Percentiles rank a stretch among this genome's conserved stretches.
Conservation (phyloP, 257 asterid species). For the Capsicum chinense region DNA sequence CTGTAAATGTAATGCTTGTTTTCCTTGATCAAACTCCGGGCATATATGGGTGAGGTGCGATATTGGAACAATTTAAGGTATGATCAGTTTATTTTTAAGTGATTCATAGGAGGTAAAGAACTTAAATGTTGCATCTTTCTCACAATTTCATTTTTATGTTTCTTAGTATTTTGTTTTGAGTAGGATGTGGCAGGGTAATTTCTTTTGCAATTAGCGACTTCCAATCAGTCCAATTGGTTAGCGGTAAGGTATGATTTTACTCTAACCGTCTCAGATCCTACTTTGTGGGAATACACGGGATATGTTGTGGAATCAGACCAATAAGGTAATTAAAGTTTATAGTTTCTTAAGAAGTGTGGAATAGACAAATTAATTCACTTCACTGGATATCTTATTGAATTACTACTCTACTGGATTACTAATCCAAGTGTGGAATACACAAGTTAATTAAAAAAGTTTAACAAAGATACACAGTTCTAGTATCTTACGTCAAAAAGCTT, state of each 20-base stretch:
- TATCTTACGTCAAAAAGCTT: background rate
- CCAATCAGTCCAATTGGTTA: background rate
- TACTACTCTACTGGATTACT: background rate
- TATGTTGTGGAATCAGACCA: background rate
- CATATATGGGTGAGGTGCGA: background rate
- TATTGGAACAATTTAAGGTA: background rate
- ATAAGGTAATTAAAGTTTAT: background rate
- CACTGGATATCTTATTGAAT: background rate
- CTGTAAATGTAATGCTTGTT: background rate
- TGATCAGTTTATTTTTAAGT: background rate
- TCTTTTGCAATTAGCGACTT: background rate
- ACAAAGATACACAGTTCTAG: background rate
- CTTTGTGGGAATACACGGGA: no score
- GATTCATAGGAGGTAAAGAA: no score
- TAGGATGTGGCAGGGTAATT: background rate
- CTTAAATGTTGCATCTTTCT: background rate
- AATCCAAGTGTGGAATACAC: no score
- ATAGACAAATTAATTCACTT: background rate
- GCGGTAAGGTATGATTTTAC: no score
- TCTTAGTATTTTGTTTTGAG: background rate
- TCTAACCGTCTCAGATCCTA: no score
- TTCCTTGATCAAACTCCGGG: background rate
- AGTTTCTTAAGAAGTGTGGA: background rate
- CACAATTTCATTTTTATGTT: background rate
- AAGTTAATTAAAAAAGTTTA: background rate